These are phyloP conservation scores for Rhodamnia argentea DNA, from an alignment of 345 rosid genomes.

Conservation along the genomic window DNA sequence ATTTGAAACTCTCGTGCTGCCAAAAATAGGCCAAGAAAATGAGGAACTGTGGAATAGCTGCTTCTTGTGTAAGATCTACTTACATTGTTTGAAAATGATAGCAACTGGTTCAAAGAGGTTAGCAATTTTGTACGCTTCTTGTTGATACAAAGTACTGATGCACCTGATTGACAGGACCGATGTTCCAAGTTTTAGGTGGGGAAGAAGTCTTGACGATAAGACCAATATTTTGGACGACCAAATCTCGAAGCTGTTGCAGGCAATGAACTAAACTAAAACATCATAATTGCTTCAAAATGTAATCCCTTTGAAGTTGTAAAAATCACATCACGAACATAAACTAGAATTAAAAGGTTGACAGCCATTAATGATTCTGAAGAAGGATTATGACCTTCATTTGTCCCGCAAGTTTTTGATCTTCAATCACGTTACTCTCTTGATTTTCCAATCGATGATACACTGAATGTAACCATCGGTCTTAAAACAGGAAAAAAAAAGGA, in stretches of 20 bases:
- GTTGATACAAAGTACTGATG: not conserved
- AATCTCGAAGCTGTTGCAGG: too few species aligned
- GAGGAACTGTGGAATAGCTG: not conserved
- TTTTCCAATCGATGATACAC: not conserved
- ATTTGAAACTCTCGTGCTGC: conserved; percentile 43
- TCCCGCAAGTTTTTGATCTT: not conserved
- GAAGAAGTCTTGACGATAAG: too few species aligned
- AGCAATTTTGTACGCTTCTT: not conserved
- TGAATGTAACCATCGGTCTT: not conserved
- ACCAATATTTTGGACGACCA: too few species aligned
- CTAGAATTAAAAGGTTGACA: too few species aligned
- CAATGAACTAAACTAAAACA: too few species aligned
- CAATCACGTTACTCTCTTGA: not conserved
- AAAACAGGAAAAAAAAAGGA: too few species aligned
- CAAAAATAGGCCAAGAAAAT: not conserved
- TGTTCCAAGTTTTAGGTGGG: too few species aligned
- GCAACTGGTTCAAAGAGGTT: not conserved
- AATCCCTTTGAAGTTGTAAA: too few species aligned
- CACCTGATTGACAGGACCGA: not conserved
- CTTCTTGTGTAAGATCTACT: not conserved
- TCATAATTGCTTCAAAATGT: too few species aligned
- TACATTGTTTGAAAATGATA: not conserved
- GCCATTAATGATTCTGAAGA: too few species aligned
- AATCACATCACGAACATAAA: too few species aligned
- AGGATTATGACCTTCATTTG: too few species aligned